Evolutionary conservation across 1,284 basidiomycete genomes (phyloP).

Genomic region (Austroboletus novae-zelandiae): DNA sequence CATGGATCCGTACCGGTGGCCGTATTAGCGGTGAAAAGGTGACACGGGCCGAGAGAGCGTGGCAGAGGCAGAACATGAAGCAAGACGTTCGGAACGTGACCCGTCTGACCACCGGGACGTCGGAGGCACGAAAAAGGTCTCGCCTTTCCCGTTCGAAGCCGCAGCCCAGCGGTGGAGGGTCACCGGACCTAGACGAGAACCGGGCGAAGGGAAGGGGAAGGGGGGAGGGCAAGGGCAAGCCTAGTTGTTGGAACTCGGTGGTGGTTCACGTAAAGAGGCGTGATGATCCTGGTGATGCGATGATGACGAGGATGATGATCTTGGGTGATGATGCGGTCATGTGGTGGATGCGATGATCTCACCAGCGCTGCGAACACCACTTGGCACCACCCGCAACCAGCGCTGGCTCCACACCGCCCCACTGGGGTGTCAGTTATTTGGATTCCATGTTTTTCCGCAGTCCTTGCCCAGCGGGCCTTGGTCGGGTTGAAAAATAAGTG

Average conservation of each 20-base stretch:
- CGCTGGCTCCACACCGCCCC: too few relatives aligned
- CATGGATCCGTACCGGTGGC: background rate
- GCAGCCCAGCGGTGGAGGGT: background rate
- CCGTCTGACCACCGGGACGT: background rate
- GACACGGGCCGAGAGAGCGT: background rate
- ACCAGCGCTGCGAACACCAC: background rate
- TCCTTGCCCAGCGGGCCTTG: too few relatives aligned
- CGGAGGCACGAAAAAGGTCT: background rate
- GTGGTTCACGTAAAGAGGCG: background rate
- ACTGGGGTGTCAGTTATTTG: background rate
- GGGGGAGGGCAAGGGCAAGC: background rate
- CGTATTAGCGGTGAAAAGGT: background rate
- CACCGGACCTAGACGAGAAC: background rate
- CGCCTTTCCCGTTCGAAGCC: background rate
- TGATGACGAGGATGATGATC: background rate
- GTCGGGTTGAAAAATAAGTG: too few relatives aligned
- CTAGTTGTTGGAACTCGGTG: background rate
- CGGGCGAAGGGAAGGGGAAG: background rate
- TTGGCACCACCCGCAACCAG: background rate
- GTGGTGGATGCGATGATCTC: background rate
- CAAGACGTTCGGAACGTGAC: background rate
- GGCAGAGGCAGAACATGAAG: background rate
- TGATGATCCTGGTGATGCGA: background rate
- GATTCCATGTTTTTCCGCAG: too few relatives aligned
- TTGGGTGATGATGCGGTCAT: background rate